These are phyloP conservation scores for Halophytophthora polymorphica DNA, from an alignment of 352 stramenopile genomes.

Conservation along the genomic window DNA sequence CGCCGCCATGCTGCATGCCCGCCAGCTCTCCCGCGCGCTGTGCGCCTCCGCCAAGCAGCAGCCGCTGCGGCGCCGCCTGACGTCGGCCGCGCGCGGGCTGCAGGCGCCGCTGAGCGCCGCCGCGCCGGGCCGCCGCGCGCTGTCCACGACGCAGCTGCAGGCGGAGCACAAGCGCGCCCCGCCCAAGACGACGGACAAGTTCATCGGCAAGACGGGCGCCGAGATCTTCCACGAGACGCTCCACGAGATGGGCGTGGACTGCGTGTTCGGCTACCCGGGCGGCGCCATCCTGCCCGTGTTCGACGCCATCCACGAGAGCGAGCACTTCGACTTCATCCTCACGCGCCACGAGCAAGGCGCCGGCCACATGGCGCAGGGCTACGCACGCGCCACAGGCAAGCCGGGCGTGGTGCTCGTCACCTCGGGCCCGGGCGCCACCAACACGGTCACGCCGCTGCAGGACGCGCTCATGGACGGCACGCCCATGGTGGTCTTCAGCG, in stretches of 20 bases:
- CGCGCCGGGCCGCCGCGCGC: constrained; percentile 16
- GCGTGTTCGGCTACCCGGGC: constrained; percentile 93
- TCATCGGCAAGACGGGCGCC: constrained; percentile 89
- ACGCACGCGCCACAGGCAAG: constrained; percentile 80
- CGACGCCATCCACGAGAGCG: constrained; percentile 91
- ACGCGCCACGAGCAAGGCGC: constrained; percentile 82
- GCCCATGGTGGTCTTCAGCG: constrained; percentile 93
- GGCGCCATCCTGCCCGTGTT: constrained; percentile 93
- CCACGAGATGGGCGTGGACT: constrained; percentile 85
- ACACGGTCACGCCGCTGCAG: constrained; percentile 92
- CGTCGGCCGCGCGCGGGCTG: constrained; percentile 19
- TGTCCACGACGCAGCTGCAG: constrained; percentile 37
- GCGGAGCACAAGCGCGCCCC: constrained; percentile 31
- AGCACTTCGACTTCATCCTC: constrained; percentile 81
- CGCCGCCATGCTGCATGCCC: constrained; percentile 35
- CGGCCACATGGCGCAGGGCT: constrained; percentile 85
- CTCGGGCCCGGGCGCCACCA: constrained; percentile 91
- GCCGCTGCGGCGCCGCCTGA: constrained; percentile 16
- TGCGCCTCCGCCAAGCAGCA: constrained; percentile 28
- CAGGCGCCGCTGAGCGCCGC: constrained; percentile 10
- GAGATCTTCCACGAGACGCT: constrained; percentile 95
- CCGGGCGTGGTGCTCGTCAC: constrained; percentile 93
- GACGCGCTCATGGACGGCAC: constrained; percentile 95
- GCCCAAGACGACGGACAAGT: constrained; percentile 76
- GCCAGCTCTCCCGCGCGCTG: constrained; percentile 42